Evolutionary conservation across 768 basidiomycete genomes (phyloP), one percentile per base, ranked within the genome.

Genomic region (Ramaria rubella): DNA sequence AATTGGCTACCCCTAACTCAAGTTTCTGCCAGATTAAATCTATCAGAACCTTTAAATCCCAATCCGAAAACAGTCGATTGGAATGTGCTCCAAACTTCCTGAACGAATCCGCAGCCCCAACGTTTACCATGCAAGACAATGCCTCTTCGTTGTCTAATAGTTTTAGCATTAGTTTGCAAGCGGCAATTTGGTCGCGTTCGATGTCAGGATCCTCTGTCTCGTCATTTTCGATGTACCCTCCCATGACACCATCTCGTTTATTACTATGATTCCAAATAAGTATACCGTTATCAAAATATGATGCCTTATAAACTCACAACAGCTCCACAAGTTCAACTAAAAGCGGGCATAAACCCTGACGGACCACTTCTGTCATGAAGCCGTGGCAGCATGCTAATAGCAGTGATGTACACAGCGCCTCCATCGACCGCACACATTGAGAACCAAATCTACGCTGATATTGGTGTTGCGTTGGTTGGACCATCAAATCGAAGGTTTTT

Each of bases 101-200:
- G 1, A 54, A 5, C 8, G 26, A 14, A 19, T 11, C 17, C 27
- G 24, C 2, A 9, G 46, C 46, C 17, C 26, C 36, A 17, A n/a
- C 31, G 5, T 36, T 17, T 17, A 54, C 5, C 26, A 54, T 19
- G 7, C 12, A 42, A 14, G n/a, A 21, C 23, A 11, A 21, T 23
- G 36, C 52, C 5, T 19, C 26, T 2, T 36, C 36, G 21, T 40
- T 5, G 1, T 21, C n/a, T 14, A 54, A 11, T 42, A 54, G 33
- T 23, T 43, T 40, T 14, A 43, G 30, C 17, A 54, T 38, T 29
- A 54, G 26, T 29, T 43, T 43, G 36, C 36, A 54, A 4, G 21
- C 34, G 24, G 52, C 52, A 23, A 54, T 54, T 26, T 54, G 52
- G 19, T 54, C 36, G 12, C 40, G 33, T 29, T 54, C 52, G 36